Evolutionary conservation across 2,329 filamentous ascomycete genomes (phyloP), one percentile per base, ranked within the genome.

Genomic region (Trematosphaeria pertusa): DNA sequence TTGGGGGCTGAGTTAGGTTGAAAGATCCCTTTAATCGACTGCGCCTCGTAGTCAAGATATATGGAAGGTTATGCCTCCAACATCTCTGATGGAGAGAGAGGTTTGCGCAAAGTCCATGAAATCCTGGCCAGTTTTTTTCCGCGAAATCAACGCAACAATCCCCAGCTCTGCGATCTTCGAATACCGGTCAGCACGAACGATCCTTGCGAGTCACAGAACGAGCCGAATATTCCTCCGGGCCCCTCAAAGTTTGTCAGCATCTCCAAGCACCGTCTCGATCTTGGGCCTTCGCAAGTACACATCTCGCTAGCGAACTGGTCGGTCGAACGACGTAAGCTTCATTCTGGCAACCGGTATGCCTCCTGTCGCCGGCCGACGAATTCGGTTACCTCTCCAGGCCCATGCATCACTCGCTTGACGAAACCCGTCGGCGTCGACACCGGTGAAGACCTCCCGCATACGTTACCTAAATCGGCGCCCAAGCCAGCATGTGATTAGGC

Each of bases 1-100:
- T 43, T 43, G 41, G 41, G 41, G 41, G 41, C 41, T 37, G 20
- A 37, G 17, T 37, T 18, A 12, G 24, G 31, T 8, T 43, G 4
- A n/a, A 33, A 19, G 11, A 41, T 33, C 17, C n/a, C n/a, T n/a
- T n/a, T n/a, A n/a, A 34, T 18, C 40, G 21, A 28, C 40, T 43
- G 32, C 40, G 40, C 31, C 40, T n/a, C 38, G 15, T 17, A 22
- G 8, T 15, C 10, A 19, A 14, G 11, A 37, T 36, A 36, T 43
- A 42, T 33, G 5, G 22, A 37, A 10, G 37, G 24, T 28, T 33
- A 20, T 42, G n/a, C 18, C 28, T 20, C 26, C 4, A 22, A 14
- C 19, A 33, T 15, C 30, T 42, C 30, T 33, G 26, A 33, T 33
- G 28, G n/a, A 36, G 20, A 36, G 34, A 37, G 15, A 43, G 30